Evolutionary conservation across 1,139 yeast genomes (phyloP).

Genomic region (Nakaseomyces nivariensis): DNA sequence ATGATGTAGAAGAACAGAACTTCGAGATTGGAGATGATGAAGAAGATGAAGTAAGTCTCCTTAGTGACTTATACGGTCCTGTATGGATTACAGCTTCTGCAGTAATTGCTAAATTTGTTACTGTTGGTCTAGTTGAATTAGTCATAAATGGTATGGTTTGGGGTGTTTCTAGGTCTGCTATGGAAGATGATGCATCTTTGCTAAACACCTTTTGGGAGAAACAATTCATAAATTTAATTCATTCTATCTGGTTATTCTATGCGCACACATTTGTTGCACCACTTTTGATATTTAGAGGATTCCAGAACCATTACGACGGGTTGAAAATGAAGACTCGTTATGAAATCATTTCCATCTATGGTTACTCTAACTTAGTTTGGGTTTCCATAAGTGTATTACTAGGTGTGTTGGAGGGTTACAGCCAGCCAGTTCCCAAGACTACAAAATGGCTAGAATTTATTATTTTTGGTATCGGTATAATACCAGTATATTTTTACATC

Average conservation of each 20-base stretch:
- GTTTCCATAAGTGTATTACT: slow-evolving; percentile 16
- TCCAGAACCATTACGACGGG: slow-evolving; percentile 7
- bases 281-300: slow-evolving; percentile 12
- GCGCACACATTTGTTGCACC: slow-evolving; percentile 20
- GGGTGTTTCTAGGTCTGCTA: slow-evolving; percentile 8
- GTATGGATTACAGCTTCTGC: slow-evolving; percentile 25
- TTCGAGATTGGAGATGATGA: slow-evolving; percentile 4
- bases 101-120: slow-evolving; percentile 17
- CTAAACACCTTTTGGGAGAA: slow-evolving; percentile 4
- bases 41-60: slow-evolving; percentile 3
- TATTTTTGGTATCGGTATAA: slow-evolving; percentile 6
- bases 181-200: not conserved
- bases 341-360: slow-evolving; percentile 21
- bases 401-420: slow-evolving; percentile 11
- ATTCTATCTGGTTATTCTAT: slow-evolving; percentile 21
- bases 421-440: not conserved
- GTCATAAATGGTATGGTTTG: slow-evolving; percentile 12
- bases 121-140: slow-evolving; percentile 15
- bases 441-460: slow-evolving; percentile 1
- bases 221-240: slow-evolving; percentile 13
- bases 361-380: slow-evolving; percentile 25
- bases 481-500: slow-evolving; percentile 9
- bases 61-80: slow-evolving; percentile 24
- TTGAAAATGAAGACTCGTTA: slow-evolving; percentile 3
- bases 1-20: slow-evolving; percentile 6